These are phyloP conservation scores for Fusarium praegraminearum DNA, from an alignment of 2,329 filamentous ascomycete species.

Conservation along the genomic window DNA sequence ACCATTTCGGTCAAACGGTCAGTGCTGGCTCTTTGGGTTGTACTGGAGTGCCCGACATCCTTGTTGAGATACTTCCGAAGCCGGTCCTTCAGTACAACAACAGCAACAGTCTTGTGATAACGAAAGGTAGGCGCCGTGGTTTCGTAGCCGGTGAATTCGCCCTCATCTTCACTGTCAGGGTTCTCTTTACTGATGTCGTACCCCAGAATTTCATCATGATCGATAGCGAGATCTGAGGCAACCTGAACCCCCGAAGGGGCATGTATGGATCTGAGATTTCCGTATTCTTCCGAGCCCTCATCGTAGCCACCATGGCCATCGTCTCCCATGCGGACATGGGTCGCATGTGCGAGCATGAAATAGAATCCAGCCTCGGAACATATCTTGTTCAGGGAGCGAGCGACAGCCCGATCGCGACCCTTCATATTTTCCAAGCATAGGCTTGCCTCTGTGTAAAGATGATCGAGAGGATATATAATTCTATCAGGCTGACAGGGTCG, in stretches of 20 bases:
- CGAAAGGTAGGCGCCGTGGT: not conserved
- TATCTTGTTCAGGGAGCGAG: not conserved
- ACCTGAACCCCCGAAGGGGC: not conserved
- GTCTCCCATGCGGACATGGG: not conserved
- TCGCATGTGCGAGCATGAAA: slow-evolving; percentile 23
- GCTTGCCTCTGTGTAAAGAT: slow-evolving; percentile 23
- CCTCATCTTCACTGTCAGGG: slow-evolving; percentile 10
- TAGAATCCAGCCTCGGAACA: slow-evolving; percentile 25
- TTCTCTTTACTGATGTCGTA: not conserved
- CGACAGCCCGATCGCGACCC: slow-evolving; percentile 21
- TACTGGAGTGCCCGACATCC: rapidly evolving
- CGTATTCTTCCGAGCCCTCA: not conserved
- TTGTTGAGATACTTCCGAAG: not conserved
- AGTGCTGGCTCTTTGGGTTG: not conserved
- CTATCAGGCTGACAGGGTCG: not conserved
- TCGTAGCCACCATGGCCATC: not conserved
- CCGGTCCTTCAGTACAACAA: slow-evolving; percentile 10
- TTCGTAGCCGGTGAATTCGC: slow-evolving; percentile 11
- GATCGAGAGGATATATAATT: slow-evolving; percentile 21
- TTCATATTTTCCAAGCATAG: slow-evolving; percentile 24
- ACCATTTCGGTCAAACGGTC: slow-evolving; percentile 12
- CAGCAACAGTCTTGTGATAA: slow-evolving; percentile 19
- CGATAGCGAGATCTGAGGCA: not conserved
- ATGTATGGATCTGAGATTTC: not conserved
- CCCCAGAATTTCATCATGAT: slow-evolving; percentile 8